Percentiles rank a stretch among this genome's conserved stretches.
Evolutionary conservation across 257 asterid genomes (phyloP).

Genomic region (Solanum etuberosum): DNA sequence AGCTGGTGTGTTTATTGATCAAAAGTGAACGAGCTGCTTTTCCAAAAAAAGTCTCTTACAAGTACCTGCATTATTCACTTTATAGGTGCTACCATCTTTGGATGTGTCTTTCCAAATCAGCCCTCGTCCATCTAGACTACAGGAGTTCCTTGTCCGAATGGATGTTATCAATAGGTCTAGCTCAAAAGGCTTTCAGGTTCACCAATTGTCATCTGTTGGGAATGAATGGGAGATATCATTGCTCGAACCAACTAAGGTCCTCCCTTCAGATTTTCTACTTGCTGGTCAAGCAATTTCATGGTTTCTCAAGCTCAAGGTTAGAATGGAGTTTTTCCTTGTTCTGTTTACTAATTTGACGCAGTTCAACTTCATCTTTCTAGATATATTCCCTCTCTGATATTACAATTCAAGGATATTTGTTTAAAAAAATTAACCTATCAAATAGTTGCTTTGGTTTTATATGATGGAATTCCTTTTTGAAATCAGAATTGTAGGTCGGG

Average conservation of each 20-base stretch:
- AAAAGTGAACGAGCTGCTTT: not conserved
- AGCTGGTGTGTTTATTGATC: not conserved
- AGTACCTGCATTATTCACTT: not conserved
- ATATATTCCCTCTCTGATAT: not conserved
- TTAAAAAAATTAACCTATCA: not conserved
- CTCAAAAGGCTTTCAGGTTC: slow-evolving; percentile 72
- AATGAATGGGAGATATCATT: slow-evolving; percentile 76
- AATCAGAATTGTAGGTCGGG: slow-evolving; percentile 53
- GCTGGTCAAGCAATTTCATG: slow-evolving; percentile 89
- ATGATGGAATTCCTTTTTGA: slow-evolving; percentile 3
- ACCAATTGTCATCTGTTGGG: slow-evolving; percentile 79
- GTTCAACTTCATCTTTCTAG: not conserved
- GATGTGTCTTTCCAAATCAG: slow-evolving; percentile 72
- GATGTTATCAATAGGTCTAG: slow-evolving; percentile 73
- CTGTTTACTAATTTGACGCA: not conserved
- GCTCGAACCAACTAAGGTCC: slow-evolving; percentile 47
- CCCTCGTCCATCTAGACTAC: slow-evolving; percentile 65
- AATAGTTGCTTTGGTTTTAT: slow-evolving; percentile 3
- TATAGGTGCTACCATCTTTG: slow-evolving; percentile 82
- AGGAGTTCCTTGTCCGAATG: slow-evolving; percentile 84
- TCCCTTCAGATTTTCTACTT: slow-evolving; percentile 41
- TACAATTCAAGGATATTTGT: not conserved
- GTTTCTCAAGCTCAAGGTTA: slow-evolving; percentile 90
- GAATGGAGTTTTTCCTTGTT: not conserved
- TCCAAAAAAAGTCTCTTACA: not conserved